Base-by-base conservation (phyloP, 2,329 filamentous ascomycete species). In the Biscogniauxia marginata region DNA sequence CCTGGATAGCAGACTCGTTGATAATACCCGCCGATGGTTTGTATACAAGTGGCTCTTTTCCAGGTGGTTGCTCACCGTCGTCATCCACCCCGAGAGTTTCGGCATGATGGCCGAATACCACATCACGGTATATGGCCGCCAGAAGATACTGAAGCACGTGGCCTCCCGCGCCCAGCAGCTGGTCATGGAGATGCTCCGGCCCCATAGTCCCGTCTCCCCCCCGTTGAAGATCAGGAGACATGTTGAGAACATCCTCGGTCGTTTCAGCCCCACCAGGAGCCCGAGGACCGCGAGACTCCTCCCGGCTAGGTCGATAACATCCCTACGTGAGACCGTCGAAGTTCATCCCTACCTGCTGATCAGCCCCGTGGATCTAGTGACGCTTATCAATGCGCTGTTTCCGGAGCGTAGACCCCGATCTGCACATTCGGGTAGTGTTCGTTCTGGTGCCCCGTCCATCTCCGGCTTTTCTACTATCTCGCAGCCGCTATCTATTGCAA, bases 11-110 rank as follows among this genome's bases (percentile, higher is more conserved):
- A 87, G 88, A 63, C 84, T 84, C 62, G 85, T 90, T 59, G 87
- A 89, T 63, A 85, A 84, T 63, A 91, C 91, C 43, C 85, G 91
- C 60, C 86, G 86, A 64, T 96, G 93, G 78, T 83, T 98, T 63
- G 87, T 97, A 61, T 90, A 88, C 66, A 89, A 93, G 70, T 99
- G 93, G 86, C 87, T 97, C 60, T 96, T 98, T 71, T 89, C 91
- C 60, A 88, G 88, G 51, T 97, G 95, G 73, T 79, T 98, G 34
- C 82, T 91, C 48, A 88, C 90, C 65, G 88, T 91, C 52, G 84
- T 98, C 67, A 90, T 91, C 49, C 90, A 95, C 67, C 95, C 95
- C 9, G 95, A 99, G 81, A 92, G 82, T 52, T 82, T 85, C 63
- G 84, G 85, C 53, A 84, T 89, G 76, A 87, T 98, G 78, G 84